These are phyloP conservation scores for Leptographium galeiforme DNA, from an alignment of 2,329 filamentous ascomycete species.

Conservation along the genomic window DNA sequence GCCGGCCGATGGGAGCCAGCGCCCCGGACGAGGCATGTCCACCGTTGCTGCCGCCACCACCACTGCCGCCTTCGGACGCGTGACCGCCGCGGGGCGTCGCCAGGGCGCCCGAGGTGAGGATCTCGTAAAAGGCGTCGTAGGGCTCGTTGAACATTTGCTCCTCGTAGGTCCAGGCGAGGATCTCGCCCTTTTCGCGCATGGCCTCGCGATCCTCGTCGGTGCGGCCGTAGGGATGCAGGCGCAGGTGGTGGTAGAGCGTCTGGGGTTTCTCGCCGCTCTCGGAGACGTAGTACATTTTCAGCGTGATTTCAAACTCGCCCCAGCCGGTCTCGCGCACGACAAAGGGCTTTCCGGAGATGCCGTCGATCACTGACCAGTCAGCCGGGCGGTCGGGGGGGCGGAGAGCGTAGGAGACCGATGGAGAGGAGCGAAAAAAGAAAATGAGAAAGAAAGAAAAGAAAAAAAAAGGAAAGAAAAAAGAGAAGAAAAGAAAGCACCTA, in stretches of 20 bases:
- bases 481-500: slow-evolving; percentile 19
- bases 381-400: background rate
- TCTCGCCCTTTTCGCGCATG: slow-evolving; percentile 44
- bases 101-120: slow-evolving; percentile 62
- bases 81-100: slow-evolving; percentile 34
- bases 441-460: background rate
- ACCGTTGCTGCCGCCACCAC: slow-evolving; percentile 31
- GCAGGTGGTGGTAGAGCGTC: slow-evolving; percentile 85
- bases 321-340: slow-evolving; percentile 86
- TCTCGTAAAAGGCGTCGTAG: slow-evolving; percentile 79
- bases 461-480: no score
- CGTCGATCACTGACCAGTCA: slow-evolving; percentile 47
- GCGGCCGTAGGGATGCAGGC: slow-evolving; percentile 79
- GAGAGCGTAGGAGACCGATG: background rate
- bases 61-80: slow-evolving; percentile 28
- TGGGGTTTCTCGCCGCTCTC: slow-evolving; percentile 87
- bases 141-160: slow-evolving; percentile 97
- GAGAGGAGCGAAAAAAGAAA: background rate
- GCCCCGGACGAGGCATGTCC: slow-evolving; percentile 25
- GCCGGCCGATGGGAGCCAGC: slow-evolving; percentile 18
- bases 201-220: slow-evolving; percentile 59
- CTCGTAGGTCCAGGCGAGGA: slow-evolving; percentile 75
- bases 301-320: slow-evolving; percentile 94
- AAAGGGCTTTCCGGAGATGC: slow-evolving; percentile 55
- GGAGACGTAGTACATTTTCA: slow-evolving; percentile 85